Evolutionary conservation across 768 basidiomycete species (phyloP).

Genomic region (Xerocomus potaroensis): DNA sequence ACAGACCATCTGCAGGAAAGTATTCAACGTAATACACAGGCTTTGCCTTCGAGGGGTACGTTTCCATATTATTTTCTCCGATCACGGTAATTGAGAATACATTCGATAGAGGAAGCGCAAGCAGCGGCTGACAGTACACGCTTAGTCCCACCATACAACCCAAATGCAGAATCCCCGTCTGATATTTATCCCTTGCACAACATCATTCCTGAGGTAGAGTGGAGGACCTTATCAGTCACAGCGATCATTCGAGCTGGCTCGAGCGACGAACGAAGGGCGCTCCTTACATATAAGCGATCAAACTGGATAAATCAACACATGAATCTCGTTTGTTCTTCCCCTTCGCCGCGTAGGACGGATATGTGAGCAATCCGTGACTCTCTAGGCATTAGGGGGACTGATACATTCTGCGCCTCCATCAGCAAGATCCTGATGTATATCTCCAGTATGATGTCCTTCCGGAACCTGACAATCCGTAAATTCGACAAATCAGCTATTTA

Average conservation of each 20-base stretch:
- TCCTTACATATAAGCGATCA: conserved; percentile 61
- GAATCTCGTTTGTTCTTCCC: conserved; percentile 32
- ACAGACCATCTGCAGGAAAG: conserved; percentile 77
- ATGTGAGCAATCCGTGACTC: conserved; percentile 42
- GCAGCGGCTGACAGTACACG: conserved; percentile 58
- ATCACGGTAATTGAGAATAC: neutral
- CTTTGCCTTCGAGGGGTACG: conserved; percentile 67
- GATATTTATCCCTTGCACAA: conserved; percentile 70
- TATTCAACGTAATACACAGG: conserved; percentile 69
- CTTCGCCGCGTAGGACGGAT: conserved; percentile 53
- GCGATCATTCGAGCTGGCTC: conserved; percentile 50
- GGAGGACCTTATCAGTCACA: conserved; percentile 60
- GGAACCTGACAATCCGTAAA: conserved; percentile 37
- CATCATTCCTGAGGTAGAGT: conserved; percentile 79
- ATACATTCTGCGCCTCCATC: neutral
- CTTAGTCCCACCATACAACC: conserved; percentile 72
- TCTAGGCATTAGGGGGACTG: neutral
- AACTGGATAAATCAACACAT: conserved; percentile 73
- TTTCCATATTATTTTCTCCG: conserved; percentile 4
- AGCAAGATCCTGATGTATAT: conserved; percentile 81
- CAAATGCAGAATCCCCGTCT: conserved; percentile 60
- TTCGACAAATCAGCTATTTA: conserved; percentile 50
- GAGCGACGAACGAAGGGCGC: conserved; percentile 44
- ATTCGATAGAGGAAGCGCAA: conserved; percentile 58
- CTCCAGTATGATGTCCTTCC: conserved; percentile 74